These are phyloP conservation scores for Eucalyptus viminalis DNA, from an alignment of 345 rosid species.

Conservation along the genomic window DNA sequence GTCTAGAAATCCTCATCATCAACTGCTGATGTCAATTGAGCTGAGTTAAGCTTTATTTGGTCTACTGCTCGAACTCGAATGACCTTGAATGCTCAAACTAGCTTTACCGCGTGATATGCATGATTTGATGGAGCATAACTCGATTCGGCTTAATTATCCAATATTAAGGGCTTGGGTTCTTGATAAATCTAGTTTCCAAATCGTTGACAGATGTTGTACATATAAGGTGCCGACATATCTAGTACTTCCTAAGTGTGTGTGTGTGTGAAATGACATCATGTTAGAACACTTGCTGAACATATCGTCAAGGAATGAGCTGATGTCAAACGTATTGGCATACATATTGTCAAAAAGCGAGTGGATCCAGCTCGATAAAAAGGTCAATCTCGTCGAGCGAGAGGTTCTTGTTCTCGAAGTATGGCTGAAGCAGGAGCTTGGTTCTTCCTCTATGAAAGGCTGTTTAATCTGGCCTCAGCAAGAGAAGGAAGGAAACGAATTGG, in stretches of 20 bases:
- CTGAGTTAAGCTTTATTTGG: background rate
- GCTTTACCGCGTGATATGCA: rapidly evolving
- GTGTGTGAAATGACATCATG: background rate
- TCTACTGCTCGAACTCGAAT: background rate
- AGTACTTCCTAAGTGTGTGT: background rate
- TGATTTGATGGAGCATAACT: background rate
- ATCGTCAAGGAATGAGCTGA: background rate
- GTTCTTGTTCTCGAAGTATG: conserved; percentile 11
- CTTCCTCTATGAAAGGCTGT: background rate
- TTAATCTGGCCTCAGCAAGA: background rate
- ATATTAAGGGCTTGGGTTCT: background rate
- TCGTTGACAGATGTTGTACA: rapidly evolving
- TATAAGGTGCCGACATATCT: background rate
- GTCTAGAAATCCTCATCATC: background rate
- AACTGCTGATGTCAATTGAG: background rate
- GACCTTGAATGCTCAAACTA: background rate
- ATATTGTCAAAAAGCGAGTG: background rate
- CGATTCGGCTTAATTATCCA: rapidly evolving
- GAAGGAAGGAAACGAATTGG: background rate
- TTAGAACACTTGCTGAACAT: background rate
- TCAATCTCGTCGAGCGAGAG: conserved; percentile 51
- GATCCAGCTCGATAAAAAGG: conserved; percentile 38
- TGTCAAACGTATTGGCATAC: conserved; percentile 25
- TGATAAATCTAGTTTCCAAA: too few relatives aligned
- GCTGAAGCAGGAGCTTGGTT: background rate